These are phyloP conservation scores for Chlorella sp. DNA, from an alignment of 139 green algal species.

Conservation along the genomic window DNA sequence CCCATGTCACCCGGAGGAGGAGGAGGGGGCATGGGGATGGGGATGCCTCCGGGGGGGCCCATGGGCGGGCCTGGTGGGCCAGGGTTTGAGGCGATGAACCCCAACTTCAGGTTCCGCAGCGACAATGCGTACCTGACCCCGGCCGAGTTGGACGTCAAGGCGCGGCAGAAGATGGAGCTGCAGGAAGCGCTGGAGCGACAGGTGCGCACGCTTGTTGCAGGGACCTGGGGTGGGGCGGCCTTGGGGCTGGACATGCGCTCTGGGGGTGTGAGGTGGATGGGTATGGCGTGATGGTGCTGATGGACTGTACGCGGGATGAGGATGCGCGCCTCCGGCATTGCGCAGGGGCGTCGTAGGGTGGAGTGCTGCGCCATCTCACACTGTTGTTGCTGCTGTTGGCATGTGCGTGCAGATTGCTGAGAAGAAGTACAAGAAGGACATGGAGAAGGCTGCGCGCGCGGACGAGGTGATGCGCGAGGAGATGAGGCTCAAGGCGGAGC, in stretches of 20 bases:
- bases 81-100: background rate
- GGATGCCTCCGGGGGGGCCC: too few relatives aligned
- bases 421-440: slow-evolving; percentile 26
- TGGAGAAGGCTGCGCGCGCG: slow-evolving; percentile 15
- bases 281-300: too few relatives aligned
- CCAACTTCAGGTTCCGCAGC: slow-evolving; percentile 25
- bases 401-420: slow-evolving; percentile 22
- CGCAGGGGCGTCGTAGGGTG: too few relatives aligned
- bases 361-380: too few relatives aligned
- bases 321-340: too few relatives aligned
- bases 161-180: slow-evolving; percentile 24
- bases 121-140: slow-evolving; percentile 27
- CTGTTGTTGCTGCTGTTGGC: too few relatives aligned
- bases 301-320: too few relatives aligned
- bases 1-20: too few relatives aligned
- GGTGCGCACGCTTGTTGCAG: slow-evolving; percentile 7
- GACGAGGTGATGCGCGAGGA: slow-evolving; percentile 21
- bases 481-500: slow-evolving; percentile 2
- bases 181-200: slow-evolving; percentile 31
- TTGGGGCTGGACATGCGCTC: background rate
- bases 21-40: too few relatives aligned
- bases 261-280: too few relatives aligned
- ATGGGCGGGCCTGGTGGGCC: background rate
- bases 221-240: too few relatives aligned
- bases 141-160: slow-evolving; percentile 26